Evolutionary conservation across 2,329 filamentous ascomycete genomes (phyloP), one percentile per base, ranked within the genome.

Genomic region (Fusarium zealandicum): DNA sequence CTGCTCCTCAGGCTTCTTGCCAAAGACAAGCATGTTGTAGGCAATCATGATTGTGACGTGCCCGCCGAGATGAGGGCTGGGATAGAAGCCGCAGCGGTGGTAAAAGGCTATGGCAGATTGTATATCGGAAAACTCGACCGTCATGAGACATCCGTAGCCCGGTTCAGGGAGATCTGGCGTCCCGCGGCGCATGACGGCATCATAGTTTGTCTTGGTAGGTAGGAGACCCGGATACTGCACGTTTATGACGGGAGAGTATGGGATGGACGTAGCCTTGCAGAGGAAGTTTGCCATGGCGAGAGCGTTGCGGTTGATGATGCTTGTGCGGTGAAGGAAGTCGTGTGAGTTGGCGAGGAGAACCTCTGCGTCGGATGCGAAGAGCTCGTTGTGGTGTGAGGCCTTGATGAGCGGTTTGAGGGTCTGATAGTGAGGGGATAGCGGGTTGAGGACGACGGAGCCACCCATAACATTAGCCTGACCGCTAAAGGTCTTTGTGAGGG

Each of bases 401-500:
- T 61, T n/a, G 48, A 68, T 49, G 61, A 70, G 27, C 65, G 70
- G 10, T 30, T 57, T 47, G 9, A 84, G 69, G 16, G 65, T 51
- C 3, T 54, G 6, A 63, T 82, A 78, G 47, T 75, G 70, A 3
- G 65, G 57, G 0, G 78, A 80, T 4, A 73, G 63, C 0, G 80
- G 80, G 63, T 82, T 82, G 33, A 85, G 72, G 33, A 79, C 73
- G 14, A 76, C 61, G 43, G 76, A 78, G n/a, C 79, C 83, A 28
- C 73, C 82, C 73, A 85, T 79, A 40, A 81, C 78, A 61, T 87
- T 77, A 17, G 81, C 76, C 54, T 78, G 78, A 13, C 84, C 84
- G 54, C 73, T 82, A 64, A 87, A 86, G 2, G 77, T 76, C 68
- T 86, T 86, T n/a, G 82, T 85, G 13, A 85, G 72, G 18, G 77